Evolutionary conservation across 371 early-diverging fungal genomes (phyloP).

Genomic region (Mortierella sp.): DNA sequence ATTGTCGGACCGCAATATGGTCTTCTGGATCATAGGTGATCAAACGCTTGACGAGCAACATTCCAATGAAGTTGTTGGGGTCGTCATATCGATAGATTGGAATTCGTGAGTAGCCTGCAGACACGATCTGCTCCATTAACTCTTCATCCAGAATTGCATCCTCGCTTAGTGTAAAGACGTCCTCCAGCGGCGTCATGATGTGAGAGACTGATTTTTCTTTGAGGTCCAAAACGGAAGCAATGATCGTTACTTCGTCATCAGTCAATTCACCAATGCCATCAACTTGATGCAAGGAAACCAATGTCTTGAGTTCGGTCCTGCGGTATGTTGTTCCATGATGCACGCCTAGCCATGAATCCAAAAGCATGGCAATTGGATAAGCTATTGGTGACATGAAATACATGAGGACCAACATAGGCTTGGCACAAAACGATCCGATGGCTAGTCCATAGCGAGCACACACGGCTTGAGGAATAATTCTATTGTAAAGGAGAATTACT

Average conservation of each 20-base stretch:
- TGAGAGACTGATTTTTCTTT: constrained; percentile 85
- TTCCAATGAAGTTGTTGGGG: constrained; percentile 85
- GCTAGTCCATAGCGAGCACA: constrained; percentile 78
- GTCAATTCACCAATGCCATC: constrained; percentile 86
- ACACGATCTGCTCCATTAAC: constrained; percentile 79
- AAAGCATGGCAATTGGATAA: constrained; percentile 82
- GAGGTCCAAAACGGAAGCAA: constrained; percentile 92
- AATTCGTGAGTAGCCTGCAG: constrained; percentile 92
- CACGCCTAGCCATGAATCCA: constrained; percentile 85
- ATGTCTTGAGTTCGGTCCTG: constrained; percentile 87
- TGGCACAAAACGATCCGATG: constrained; percentile 79
- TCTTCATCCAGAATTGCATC: constrained; percentile 75
- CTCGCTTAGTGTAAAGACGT: constrained; percentile 86
- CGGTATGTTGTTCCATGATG: constrained; percentile 85
- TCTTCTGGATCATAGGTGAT: constrained; percentile 90
- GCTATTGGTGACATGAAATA: constrained; percentile 81
- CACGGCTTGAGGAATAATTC: constrained; percentile 76
- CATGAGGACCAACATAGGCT: constrained; percentile 76
- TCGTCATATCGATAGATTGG: constrained; percentile 79
- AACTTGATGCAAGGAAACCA: constrained; percentile 90
- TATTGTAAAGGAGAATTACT: constrained; percentile 25
- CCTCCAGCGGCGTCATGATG: constrained; percentile 90
- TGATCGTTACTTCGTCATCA: constrained; percentile 92
- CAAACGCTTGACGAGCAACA: constrained; percentile 89
- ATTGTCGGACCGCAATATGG: constrained; percentile 74